Base-by-base conservation (phyloP, 495 filamentous ascomycete species). In the Viridothelium virens region DNA sequence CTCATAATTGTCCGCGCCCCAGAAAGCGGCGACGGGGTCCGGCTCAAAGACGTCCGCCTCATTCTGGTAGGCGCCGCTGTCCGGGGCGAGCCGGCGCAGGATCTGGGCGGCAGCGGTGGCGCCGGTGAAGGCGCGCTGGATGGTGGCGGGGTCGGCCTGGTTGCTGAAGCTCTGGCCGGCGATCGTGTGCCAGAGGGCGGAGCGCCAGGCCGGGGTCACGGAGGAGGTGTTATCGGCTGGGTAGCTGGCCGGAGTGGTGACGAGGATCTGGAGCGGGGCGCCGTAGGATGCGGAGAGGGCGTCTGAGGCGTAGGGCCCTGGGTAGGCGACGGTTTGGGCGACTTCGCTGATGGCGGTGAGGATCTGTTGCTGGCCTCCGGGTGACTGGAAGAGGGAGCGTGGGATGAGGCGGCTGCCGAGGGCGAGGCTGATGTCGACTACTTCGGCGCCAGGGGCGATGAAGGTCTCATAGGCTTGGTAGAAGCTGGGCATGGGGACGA, bases 61-160 rank as follows among this genome's bases (percentile, higher is more conserved):
- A 34, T 67, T 70, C 61, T 67, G 65, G 44, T 70, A 70, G 16
- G 68, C 65, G 2, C 68, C 68, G 41, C 46, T 63, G 25, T 64
- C 44, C 7, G 65, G 68, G 61, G 68, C 62, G 2, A 70, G 34
- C 18, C 38, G 56, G 38, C 53, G n/a, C n/a, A 70, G 48, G 38
- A 63, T 34, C 25, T 63, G 33, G 16, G 48, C 59, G n/a, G 63
- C 67, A n/a, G 31, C 44, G 36, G 56, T 59, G 3, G 64, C 48
- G 25, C 50, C 48, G 5, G 50, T 16, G 56, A 65, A 69, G 5
- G 53, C 64, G 6, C 18, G 2, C 25, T 31, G 36, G 36, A 65
- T 63, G 3, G 50, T 56, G 11, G 34, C 56, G 10, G 37, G 34
- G 3, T 41, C 44, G 18, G 67, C 67, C 11, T 69, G 47, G 47